These are phyloP conservation scores for Podaxis pistillaris DNA, from an alignment of 768 basidiomycete species.

Conservation along the genomic window DNA sequence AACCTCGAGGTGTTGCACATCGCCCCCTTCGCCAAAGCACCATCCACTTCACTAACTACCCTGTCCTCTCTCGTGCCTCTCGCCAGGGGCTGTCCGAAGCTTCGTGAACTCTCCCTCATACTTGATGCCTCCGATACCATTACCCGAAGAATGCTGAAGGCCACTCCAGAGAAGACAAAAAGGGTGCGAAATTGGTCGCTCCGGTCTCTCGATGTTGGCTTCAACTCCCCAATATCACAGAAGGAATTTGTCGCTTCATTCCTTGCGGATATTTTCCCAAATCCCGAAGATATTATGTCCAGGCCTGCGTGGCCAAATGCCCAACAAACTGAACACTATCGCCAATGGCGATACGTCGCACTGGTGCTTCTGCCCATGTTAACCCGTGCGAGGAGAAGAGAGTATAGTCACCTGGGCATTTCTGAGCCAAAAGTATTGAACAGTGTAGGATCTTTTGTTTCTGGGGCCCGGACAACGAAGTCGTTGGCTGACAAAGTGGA, in stretches of 20 bases:
- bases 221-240: not conserved
- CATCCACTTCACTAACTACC: not conserved
- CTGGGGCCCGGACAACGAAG: not conserved
- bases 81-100: not conserved
- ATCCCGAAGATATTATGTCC: not conserved
- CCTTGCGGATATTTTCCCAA: not conserved
- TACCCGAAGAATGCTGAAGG: not conserved
- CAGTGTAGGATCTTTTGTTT: not conserved
- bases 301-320: not conserved
- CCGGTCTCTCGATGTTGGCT: not conserved
- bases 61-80: not conserved
- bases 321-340: not conserved
- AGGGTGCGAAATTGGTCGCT: not conserved
- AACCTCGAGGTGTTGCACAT: not conserved
- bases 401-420: not conserved
- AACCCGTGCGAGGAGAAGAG: not conserved
- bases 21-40: not conserved
- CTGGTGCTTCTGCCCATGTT: not conserved
- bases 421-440: not conserved
- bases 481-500: not conserved
- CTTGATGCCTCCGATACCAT: not conserved
- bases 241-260: not conserved
- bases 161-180: not conserved
- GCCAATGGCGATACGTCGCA: not conserved
- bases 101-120: not conserved